Conservation (phyloP, 305 asterid species). For the Solanum hybrid region DNA sequence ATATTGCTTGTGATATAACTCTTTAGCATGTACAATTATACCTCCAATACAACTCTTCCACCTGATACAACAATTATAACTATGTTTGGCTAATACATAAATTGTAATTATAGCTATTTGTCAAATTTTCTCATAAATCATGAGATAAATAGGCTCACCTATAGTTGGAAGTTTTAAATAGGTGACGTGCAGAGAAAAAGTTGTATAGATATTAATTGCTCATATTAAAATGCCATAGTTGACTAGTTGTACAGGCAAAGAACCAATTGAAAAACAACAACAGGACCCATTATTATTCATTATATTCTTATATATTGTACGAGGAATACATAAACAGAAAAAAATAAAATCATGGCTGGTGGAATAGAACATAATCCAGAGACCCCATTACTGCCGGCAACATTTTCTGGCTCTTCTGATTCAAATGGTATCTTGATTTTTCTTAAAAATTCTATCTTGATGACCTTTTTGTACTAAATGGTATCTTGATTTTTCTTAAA, state of each 20-base stretch:
- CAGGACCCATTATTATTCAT: not conserved
- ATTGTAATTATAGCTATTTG: not conserved
- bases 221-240: not conserved
- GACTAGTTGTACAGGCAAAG: not conserved
- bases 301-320: not conserved
- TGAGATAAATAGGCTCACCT: not conserved
- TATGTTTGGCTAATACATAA: no score
- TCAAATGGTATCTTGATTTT: not conserved
- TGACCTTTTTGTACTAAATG: not conserved
- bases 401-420: not conserved
- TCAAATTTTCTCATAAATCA: not conserved
- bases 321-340: not conserved
- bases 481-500: not conserved
- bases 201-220: not conserved
- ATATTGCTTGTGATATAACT: not conserved
- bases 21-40: no score
- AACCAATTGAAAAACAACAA: not conserved
- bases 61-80: no score
- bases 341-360: not conserved
- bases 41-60: not conserved
- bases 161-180: no score
- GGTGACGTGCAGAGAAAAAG: not conserved
- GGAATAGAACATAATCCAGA: not conserved
- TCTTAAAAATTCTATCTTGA: not conserved
- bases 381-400: not conserved